Percentiles rank a stretch among this genome's conserved stretches.
phyloP scores from a whole-genome alignment of 768 basidiomycete species.

The Gymnopilus dilepis region DNA sequence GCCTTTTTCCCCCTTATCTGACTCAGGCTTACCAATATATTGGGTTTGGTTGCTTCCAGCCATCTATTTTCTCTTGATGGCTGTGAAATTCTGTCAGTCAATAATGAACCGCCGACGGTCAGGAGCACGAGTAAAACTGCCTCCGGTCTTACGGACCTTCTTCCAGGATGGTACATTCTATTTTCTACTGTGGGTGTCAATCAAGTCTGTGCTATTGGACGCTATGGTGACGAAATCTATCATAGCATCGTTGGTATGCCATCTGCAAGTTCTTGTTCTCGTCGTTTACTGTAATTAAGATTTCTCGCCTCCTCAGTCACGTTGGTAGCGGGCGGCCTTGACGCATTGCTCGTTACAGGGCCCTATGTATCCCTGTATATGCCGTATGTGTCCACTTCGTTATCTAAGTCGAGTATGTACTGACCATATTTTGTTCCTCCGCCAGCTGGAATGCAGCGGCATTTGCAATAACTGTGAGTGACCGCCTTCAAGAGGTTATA shows the following conservation, averaged over 20 bases:
- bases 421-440: neutral
- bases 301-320: neutral
- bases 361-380: neutral
- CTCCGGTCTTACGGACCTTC: neutral
- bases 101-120: neutral
- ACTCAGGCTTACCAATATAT: too few relatives aligned
- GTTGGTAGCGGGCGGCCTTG: neutral
- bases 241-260: neutral
- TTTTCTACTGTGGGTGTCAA: neutral
- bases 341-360: neutral
- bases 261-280: too few relatives aligned
- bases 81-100: neutral
- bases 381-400: neutral
- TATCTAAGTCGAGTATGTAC: neutral
- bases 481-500: too few relatives aligned
- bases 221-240: neutral
- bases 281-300: neutral
- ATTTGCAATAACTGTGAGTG: neutral
- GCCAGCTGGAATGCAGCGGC: neutral
- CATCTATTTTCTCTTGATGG: neutral
- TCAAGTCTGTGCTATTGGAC: too few relatives aligned
- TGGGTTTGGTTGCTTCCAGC: neutral
- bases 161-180: neutral
- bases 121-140: neutral
- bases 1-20: neutral